Conservation (phyloP, 192 early-diverging fungal genomes). For the Backusella sp. region DNA sequence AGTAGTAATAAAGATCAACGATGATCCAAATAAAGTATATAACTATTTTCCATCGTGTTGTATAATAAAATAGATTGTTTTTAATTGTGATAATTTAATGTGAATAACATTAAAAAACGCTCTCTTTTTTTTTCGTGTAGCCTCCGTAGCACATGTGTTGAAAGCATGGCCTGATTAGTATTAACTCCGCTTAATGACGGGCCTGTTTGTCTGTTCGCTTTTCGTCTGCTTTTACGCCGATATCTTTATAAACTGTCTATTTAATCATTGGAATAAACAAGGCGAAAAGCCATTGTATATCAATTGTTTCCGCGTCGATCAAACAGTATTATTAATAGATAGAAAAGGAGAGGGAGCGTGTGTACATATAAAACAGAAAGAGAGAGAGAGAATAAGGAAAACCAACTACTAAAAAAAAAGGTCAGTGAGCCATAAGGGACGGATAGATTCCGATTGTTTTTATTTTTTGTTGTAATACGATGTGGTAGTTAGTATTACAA, state of each 20-base stretch:
- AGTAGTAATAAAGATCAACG: neutral
- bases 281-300: neutral
- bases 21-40: neutral
- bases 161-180: conserved; percentile 5
- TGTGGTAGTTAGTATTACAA: neutral
- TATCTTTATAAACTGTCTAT: neutral
- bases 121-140: neutral
- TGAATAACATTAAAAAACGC: neutral
- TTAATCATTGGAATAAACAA: neutral
- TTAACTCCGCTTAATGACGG: conserved; percentile 1
- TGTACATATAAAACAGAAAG: neutral
- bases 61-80: neutral
- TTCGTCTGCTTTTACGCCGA: neutral
- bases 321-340: neutral
- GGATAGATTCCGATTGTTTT: neutral
- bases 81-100: neutral
- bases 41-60: neutral
- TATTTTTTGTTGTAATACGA: neutral
- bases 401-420: neutral
- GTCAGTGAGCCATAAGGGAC: neutral
- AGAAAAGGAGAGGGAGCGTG: neutral
- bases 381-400: neutral
- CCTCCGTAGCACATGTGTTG: conserved; percentile 6
- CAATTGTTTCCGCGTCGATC: neutral
- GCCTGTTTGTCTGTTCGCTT: neutral